phyloP scores from a whole-genome alignment of 1,284 basidiomycete genomes.

The Trichosporon inkin region DNA sequence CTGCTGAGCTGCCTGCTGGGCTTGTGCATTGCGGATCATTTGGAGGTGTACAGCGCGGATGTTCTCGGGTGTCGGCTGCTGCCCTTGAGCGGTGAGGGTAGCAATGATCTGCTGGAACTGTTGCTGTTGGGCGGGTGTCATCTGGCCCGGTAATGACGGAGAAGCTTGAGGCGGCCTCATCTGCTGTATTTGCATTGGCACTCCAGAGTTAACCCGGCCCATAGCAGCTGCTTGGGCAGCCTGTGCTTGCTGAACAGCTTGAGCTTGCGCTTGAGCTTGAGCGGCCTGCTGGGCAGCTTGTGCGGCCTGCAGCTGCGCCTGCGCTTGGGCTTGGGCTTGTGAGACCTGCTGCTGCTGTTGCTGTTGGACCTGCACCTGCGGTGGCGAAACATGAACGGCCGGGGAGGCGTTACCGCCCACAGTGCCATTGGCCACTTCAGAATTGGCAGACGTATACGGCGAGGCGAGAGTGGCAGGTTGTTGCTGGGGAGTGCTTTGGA shows the following conservation, averaged over 20 bases:
- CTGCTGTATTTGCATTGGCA: slow-evolving; percentile 24
- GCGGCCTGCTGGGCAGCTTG: slow-evolving; percentile 12
- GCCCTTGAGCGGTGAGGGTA: slow-evolving; percentile 32
- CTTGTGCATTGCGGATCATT: slow-evolving; percentile 27
- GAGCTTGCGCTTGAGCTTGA: slow-evolving; percentile 17
- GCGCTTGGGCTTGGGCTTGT: slow-evolving; percentile 13
- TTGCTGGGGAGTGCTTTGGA: background rate
- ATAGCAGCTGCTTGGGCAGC: slow-evolving; percentile 18
- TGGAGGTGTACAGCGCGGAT: slow-evolving; percentile 29
- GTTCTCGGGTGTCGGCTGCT: slow-evolving; percentile 35
- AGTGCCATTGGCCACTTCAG: slow-evolving; percentile 1
- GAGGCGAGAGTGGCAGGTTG: slow-evolving; percentile 1
- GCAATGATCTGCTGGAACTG: slow-evolving; percentile 34
- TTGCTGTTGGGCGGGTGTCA: slow-evolving; percentile 20
- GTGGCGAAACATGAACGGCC: background rate
- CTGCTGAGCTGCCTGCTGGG: slow-evolving; percentile 8
- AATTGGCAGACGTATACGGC: background rate
- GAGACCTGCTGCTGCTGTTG: slow-evolving; percentile 6
- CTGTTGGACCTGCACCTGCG: slow-evolving; percentile 16
- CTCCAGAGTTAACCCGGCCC: slow-evolving; percentile 17
- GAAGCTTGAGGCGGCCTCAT: slow-evolving; percentile 22
- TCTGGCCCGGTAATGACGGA: slow-evolving; percentile 3
- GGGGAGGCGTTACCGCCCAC: slow-evolving; percentile 1
- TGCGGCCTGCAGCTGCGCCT: slow-evolving; percentile 11
- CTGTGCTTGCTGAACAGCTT: slow-evolving; percentile 14